Evolutionary conservation across 495 filamentous ascomycete species (phyloP).

Genomic region (Aspergillus hancockii): DNA sequence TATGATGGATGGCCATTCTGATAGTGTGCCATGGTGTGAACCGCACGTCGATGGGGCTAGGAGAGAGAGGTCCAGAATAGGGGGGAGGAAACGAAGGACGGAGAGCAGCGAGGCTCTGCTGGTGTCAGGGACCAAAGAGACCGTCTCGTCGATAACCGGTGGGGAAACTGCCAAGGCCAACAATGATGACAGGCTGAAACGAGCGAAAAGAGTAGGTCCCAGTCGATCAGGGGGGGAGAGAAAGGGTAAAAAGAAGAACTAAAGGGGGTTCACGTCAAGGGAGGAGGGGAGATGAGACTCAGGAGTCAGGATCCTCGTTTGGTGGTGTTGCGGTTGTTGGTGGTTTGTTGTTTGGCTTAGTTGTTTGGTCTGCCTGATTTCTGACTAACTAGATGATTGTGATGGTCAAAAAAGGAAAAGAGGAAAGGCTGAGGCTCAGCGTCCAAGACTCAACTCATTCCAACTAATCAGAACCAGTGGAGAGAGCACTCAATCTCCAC

Average conservation of each 20-base stretch:
- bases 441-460: neutral
- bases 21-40: slow-evolving; percentile 47
- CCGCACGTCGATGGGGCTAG: neutral
- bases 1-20: slow-evolving; percentile 50
- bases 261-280: slow-evolving; percentile 1
- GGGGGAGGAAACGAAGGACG: neutral
- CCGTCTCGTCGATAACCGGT: neutral
- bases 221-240: slow-evolving; percentile 6
- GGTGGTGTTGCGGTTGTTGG: neutral
- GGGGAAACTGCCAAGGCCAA: slow-evolving; percentile 1
- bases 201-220: neutral
- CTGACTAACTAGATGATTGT: neutral
- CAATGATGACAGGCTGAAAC: slow-evolving; percentile 1
- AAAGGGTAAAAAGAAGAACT: neutral
- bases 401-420: neutral
- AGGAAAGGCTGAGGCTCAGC: neutral
- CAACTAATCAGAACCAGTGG: neutral
- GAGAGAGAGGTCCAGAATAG: neutral
- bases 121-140: slow-evolving; percentile 1
- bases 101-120: slow-evolving; percentile 2
- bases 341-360: neutral
- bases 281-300: neutral
- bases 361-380: neutral
- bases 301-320: neutral
- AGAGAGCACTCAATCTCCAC: neutral